Evolutionary conservation across 2,329 filamentous ascomycete species (phyloP).

Genomic region (Neospermospora avenae): DNA sequence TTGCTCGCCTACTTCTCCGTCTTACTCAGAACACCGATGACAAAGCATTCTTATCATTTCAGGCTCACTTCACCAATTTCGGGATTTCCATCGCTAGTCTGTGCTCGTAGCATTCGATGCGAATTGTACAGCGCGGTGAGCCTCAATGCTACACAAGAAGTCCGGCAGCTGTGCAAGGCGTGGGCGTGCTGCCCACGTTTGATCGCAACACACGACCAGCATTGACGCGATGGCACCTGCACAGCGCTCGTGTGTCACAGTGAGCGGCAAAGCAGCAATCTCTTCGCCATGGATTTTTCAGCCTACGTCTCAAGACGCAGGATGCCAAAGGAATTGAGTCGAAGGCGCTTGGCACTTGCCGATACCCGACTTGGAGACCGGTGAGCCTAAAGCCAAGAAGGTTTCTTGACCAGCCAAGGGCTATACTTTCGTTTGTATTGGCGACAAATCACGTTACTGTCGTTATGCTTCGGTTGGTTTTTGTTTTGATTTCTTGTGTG

Average conservation of each 20-base stretch:
- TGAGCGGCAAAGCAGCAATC: not conserved
- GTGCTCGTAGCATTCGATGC: not conserved
- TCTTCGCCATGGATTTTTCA: not conserved
- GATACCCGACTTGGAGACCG: not conserved
- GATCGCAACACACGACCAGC: not conserved
- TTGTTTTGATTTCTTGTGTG: not conserved
- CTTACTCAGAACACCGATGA: not conserved
- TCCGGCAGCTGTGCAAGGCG: not conserved
- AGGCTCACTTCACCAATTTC: not conserved
- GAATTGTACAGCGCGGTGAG: not conserved
- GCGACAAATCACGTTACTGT: not conserved
- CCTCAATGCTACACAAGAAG: not conserved
- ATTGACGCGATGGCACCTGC: not conserved
- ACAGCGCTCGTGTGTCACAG: not conserved
- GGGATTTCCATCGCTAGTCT: not conserved
- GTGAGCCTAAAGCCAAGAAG: not conserved
- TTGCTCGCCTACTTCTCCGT: not conserved
- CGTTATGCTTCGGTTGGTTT: not conserved
- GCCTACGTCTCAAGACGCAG: not conserved
- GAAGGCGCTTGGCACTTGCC: conserved; percentile 4
- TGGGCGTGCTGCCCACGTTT: not conserved
- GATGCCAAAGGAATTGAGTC: not conserved
- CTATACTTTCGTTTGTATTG: not conserved
- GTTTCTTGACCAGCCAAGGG: not conserved
- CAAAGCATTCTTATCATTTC: not conserved